Base-by-base conservation (phyloP, 2,329 filamentous ascomycete genomes). In the Colletotrichum abscissum region DNA sequence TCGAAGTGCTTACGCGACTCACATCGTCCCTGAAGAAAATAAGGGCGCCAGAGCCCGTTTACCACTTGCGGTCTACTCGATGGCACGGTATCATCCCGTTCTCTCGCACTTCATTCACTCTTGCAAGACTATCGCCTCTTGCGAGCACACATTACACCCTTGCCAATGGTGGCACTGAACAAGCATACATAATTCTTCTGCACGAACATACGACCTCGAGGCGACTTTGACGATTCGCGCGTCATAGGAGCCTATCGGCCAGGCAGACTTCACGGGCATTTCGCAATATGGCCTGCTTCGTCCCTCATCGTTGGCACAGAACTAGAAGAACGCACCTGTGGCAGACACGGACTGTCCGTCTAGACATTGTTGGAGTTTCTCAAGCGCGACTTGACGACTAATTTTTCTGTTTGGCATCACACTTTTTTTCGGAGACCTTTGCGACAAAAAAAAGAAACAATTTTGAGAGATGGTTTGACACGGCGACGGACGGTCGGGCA, bases 331-430 rank as follows among this genome's bases (percentile, higher is more conserved):
- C 65, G 33, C 70, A 52, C 8, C 64, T 52, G 42, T 62, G 70
- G 60, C 46, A 64, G 38, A 54, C 38, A 52, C 38, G 26, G n/a
- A 30, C 28, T 62, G 60, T 56, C 42, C n/a, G 28, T 57, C 46
- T 62, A 65, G 59, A 70, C 49, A 62, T 70, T 65, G 60, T 63
- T 73, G 67, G 70, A 62, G 67, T 70, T 70, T 59, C 67, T 73
- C 67, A 62, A 66, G 67, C 70, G 67, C 60, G 67, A 66, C 70
- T 70, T 73, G 67, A 73, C 67, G 67, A 70, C 60, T 73, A 62
- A 73, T 73, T 42, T 70, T 65, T 30, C 19, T 65, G 67, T 65
- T 73, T 70, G 67, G 65, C 66, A 72, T 69, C 55, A 59, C 22
- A 54, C 30, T 14, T 38, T 63, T 58, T 42, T 42, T 8, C 33